Percentiles rank a stretch among this genome's conserved stretches.
Conservation (phyloP, 1,284 basidiomycete species). For the Ustilago loliicola region DNA sequence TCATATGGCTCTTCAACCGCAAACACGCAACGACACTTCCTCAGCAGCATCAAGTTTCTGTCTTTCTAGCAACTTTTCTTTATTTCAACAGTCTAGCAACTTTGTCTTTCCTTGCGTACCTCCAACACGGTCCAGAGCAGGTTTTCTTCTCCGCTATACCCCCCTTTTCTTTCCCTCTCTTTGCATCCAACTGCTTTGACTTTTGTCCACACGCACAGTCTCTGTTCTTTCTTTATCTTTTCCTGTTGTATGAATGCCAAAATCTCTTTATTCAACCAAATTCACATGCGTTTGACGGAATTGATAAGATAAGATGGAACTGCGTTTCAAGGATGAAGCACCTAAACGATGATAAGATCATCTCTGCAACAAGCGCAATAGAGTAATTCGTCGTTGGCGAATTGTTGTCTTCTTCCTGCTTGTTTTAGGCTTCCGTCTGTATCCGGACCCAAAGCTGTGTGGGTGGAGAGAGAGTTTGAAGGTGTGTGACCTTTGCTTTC, state of each 20-base stretch:
- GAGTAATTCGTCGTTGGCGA: conserved; percentile 52
- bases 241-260: conserved; percentile 17
- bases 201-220: conserved; percentile 6
- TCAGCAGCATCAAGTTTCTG: neutral
- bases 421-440: neutral
- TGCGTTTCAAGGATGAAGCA: neutral
- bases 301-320: neutral
- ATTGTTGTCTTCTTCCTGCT: conserved; percentile 34
- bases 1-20: neutral
- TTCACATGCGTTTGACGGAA: neutral
- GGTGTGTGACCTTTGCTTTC: conserved; percentile 40
- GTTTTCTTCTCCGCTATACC: conserved; percentile 19
- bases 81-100: neutral
- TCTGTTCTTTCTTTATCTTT: conserved; percentile 2
- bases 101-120: conserved; percentile 8
- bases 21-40: neutral
- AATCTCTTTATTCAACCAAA: neutral
- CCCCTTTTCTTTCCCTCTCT: neutral
- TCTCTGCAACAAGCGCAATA: conserved; percentile 53
- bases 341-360: conserved; percentile 52
- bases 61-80: neutral
- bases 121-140: conserved; percentile 31
- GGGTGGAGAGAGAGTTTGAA: conserved; percentile 20
- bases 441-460: conserved; percentile 15
- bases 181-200: neutral